Percentiles rank a stretch among this genome's conserved stretches.
These are phyloP conservation scores for Nicotiana otophora DNA, from an alignment of 257 asterid species.

Conservation along the genomic window DNA sequence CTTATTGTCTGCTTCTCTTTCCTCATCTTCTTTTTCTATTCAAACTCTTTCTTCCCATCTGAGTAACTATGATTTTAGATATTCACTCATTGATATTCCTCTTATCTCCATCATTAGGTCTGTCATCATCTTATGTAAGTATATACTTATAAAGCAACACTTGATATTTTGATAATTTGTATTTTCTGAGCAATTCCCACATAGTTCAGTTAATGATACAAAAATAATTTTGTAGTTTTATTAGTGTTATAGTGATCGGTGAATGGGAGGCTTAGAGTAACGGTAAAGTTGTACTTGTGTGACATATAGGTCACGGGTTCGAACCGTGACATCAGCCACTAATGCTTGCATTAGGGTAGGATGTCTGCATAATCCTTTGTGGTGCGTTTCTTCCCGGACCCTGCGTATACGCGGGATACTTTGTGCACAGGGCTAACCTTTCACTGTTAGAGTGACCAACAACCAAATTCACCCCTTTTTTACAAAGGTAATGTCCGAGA, in stretches of 20 bases:
- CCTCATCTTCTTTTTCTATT: conserved; percentile 35
- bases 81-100: conserved; percentile 85
- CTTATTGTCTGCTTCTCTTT: conserved; percentile 54
- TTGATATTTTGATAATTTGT: neutral
- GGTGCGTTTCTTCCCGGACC: accelerated
- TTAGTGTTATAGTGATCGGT: neutral
- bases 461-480: too few relatives aligned
- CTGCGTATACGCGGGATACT: accelerated
- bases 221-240: neutral
- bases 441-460: too few relatives aligned
- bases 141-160: neutral
- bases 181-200: neutral
- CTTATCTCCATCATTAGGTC: conserved; percentile 76
- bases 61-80: conserved; percentile 66
- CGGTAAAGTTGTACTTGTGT: too few relatives aligned
- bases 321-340: accelerated
- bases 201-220: neutral
- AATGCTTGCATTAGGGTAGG: too few relatives aligned
- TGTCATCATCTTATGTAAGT: conserved; percentile 75
- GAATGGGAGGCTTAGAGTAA: too few relatives aligned
- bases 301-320: too few relatives aligned
- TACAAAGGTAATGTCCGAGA: accelerated
- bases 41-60: conserved; percentile 38
- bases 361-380: too few relatives aligned
- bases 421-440: accelerated